Base-by-base conservation (phyloP, 2,329 filamentous ascomycete genomes). In the Passalora sequoiae region DNA sequence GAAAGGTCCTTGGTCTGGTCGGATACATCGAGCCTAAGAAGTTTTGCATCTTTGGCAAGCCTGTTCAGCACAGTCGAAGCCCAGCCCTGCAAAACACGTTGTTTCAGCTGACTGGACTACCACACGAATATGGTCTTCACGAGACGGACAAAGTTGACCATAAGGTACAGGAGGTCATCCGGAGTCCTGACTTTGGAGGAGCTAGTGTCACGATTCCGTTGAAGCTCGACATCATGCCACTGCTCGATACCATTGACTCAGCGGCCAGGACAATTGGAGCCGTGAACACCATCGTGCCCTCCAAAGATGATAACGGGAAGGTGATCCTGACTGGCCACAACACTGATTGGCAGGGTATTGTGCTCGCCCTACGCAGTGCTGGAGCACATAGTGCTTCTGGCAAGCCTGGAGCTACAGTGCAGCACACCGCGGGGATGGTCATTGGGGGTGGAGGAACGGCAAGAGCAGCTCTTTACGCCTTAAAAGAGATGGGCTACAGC, bases 291-390 rank as follows among this genome's bases (percentile, higher is more conserved):
- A 84, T 98, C 58, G 79, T 95, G 20, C 82, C 85, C 0, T 54
- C 54, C 10, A 60, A 61, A 19, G 62, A 68, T 6, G 69, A 64
- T 3, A 47, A 56, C 13, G 67, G 37, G 54, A 66, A 55, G 54
- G 70, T 51, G 3, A 47, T 57, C 20, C 77, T 97, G 3, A 65
- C 86, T 12, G 92, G 92, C 31, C 86, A 89, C 63, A 98, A 98
- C 67, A 98, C 92, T 9, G 92, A 98, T 69, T 98, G 89, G 84
- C 77, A 81, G 59, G 92, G 92, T 50, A 98, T 98, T 81, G 80
- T 85, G 2, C 79, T 84, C 55, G 83, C 86, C 3, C 76, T 98
- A 15, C 79, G 77, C 44, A 78, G 78, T 30, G 81, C 80, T 2
- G 86, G 86, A 6, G 71, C 85, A 28, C 68, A 69, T 49, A 65